A percentile compares a stretch with the other conserved stretches of the same genome.
phyloP scores from a whole-genome alignment of 2,329 filamentous ascomycete genomes.

The Colletotrichum gigasporum region DNA sequence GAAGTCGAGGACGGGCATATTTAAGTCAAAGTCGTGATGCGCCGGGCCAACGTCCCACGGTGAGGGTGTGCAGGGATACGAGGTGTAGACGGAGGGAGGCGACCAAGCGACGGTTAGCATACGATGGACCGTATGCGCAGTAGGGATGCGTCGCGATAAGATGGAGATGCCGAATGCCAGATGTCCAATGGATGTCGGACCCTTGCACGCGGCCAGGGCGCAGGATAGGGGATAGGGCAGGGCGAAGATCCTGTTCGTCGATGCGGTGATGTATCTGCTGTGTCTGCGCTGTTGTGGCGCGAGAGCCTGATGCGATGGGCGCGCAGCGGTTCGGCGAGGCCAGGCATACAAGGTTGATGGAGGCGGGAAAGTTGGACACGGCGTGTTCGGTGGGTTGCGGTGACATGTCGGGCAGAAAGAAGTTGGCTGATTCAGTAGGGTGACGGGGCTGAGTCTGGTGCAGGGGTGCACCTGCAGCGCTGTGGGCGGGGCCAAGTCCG shows the following conservation, averaged over 20 bases:
- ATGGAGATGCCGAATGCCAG: constrained; percentile 26
- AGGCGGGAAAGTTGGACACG: not conserved
- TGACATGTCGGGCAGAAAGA: constrained; percentile 24
- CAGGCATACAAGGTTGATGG: constrained; percentile 18
- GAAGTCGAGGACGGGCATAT: constrained; percentile 9
- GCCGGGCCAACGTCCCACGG: not conserved
- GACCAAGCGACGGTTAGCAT: not conserved
- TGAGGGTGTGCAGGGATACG: not conserved
- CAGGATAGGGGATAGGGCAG: not conserved
- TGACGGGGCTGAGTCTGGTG: too few species aligned
- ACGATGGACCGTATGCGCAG: not conserved
- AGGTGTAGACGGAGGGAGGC: not conserved
- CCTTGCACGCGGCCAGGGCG: not conserved
- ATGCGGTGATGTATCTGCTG: constrained; percentile 20
- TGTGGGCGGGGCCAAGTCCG: not conserved
- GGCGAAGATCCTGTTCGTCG: not conserved
- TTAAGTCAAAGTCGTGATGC: constrained; percentile 4
- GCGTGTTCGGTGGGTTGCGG: constrained; percentile 21
- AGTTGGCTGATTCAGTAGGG: constrained; percentile 16
- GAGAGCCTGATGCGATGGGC: constrained; percentile 2
- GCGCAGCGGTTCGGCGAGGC: not conserved
- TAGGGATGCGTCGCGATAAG: not conserved
- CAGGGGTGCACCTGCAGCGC: not conserved
- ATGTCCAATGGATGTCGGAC: not conserved
- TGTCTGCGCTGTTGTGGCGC: constrained; percentile 8